Evolutionary conservation across 371 early-diverging fungal genomes (phyloP), one percentile per base, ranked within the genome.

Genomic region (Mucor irregularis): DNA sequence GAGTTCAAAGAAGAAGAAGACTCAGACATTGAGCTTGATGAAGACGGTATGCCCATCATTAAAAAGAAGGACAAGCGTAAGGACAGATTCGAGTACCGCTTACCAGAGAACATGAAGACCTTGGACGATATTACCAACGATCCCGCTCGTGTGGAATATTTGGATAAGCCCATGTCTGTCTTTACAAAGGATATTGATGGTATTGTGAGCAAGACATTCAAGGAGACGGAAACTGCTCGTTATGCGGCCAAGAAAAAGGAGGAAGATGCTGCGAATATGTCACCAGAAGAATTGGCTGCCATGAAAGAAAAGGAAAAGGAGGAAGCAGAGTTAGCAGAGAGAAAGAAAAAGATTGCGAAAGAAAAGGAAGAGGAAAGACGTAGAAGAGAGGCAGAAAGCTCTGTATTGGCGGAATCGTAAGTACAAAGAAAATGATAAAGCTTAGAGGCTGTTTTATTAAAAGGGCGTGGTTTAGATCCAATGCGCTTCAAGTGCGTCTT

Each of bases 401-500:
- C 40, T 33, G 61, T 62, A 5, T 35, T 68, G 34, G 54, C 66
- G 44, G 71, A 76, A 58, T 64, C 68, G 64, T 68, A 59, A 54
- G 58, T 44, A 8, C 3, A 7, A 39, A 7, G 17, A 21, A 8
- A 9, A 21, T 9, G 17, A 39, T 21, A 21, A 21, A 5, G 17
- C 17, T 39, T 5, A 39, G 3, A 2, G 21, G 8, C 16, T 11
- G 14, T 38, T n/a, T 10, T 14, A 11, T 33, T 38, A 30, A 3
- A 9, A 7, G 31, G n/a, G 26, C 13, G 14, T 10, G 5, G 14
- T n/a, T 31, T 58, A 68, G 74, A 38, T 74, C 81, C 4, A 66
- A 74, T 64, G 85, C 83, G 0, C 81, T 84, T 5, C 84, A 84
- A 39, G 77, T 88, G 9, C 77, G 79, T 31, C 49, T 86, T 17